Evolutionary conservation across 352 stramenopile genomes (phyloP).

Genomic region (Globisporangium middletonii): DNA sequence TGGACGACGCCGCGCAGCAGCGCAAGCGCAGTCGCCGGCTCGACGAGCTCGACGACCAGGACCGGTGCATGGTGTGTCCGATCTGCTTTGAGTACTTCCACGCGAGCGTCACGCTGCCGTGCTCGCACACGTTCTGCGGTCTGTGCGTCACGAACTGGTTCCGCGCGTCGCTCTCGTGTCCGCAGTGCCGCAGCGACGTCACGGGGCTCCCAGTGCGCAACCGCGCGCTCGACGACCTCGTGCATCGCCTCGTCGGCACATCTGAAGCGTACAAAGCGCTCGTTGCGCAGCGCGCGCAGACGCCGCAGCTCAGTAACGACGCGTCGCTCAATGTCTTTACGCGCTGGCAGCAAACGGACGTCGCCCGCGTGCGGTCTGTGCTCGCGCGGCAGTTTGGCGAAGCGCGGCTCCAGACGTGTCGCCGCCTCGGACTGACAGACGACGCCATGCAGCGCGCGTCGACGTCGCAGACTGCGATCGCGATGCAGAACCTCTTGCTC

Average conservation of each 20-base stretch:
- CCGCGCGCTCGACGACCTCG: conserved; percentile 74
- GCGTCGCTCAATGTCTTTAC: conserved; percentile 40
- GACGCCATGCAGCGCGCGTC: conserved; percentile 41
- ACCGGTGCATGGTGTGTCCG: conserved; percentile 71
- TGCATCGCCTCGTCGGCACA: conserved; percentile 58
- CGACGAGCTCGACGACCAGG: conserved; percentile 32
- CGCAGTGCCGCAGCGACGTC: conserved; percentile 64
- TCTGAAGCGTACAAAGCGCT: conserved; percentile 50
- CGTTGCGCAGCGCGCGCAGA: conserved; percentile 26
- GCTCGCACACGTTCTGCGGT: conserved; percentile 83
- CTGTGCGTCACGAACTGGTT: conserved; percentile 79
- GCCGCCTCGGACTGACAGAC: conserved; percentile 60
- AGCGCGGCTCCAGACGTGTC: conserved; percentile 47
- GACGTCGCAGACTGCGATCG: conserved; percentile 41
- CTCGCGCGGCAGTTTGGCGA: conserved; percentile 58
- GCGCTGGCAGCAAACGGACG: conserved; percentile 43
- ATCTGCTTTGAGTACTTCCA: conserved; percentile 84
- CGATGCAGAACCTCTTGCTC: conserved; percentile 59
- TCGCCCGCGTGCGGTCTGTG: conserved; percentile 35
- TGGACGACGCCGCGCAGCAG: neutral
- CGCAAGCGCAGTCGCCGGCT: conserved; percentile 15
- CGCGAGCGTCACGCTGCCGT: conserved; percentile 66
- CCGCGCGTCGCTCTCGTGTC: conserved; percentile 64
- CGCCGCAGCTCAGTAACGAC: conserved; percentile 10
- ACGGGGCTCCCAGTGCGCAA: conserved; percentile 70